phyloP scores from a whole-genome alignment of 2,329 filamentous ascomycete genomes.

The Penicillium crustosum region DNA sequence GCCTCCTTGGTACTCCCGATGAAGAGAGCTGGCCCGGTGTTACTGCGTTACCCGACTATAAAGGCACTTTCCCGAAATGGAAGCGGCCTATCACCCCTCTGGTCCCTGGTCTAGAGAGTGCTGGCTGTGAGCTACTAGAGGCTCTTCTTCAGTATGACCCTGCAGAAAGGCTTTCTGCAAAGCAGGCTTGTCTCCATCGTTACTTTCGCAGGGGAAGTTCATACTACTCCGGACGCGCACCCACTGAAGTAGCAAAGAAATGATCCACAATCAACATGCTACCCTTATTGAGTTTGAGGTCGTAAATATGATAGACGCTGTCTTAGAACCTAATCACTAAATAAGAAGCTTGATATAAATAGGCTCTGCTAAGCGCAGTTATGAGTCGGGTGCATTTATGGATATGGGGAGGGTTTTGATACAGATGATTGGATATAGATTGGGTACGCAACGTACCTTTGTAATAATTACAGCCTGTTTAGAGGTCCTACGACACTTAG shows the following conservation, averaged over 20 bases:
- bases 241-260: neutral
- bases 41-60: constrained; percentile 90
- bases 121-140: constrained; percentile 54
- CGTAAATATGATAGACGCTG: too few relatives aligned
- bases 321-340: too few relatives aligned
- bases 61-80: constrained; percentile 90
- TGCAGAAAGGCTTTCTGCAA: constrained; percentile 81
- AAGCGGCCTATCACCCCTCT: constrained; percentile 66
- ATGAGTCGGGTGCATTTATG: too few relatives aligned
- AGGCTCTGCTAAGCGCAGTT: too few relatives aligned
- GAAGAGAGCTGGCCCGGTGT: constrained; percentile 86
- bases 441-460: too few relatives aligned
- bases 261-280: too few relatives aligned
- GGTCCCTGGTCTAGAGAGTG: constrained; percentile 70
- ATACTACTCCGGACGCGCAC: constrained; percentile 47
- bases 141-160: constrained; percentile 82
- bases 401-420: too few relatives aligned
- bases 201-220: constrained; percentile 66
- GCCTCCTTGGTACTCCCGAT: constrained; percentile 76
- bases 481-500: too few relatives aligned
- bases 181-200: constrained; percentile 78
- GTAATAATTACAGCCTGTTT: too few relatives aligned
- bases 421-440: too few relatives aligned
- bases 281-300: too few relatives aligned
- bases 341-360: too few relatives aligned